phyloP scores from a whole-genome alignment of 1,284 basidiomycete genomes.

The Ganoderma sinense region DNA sequence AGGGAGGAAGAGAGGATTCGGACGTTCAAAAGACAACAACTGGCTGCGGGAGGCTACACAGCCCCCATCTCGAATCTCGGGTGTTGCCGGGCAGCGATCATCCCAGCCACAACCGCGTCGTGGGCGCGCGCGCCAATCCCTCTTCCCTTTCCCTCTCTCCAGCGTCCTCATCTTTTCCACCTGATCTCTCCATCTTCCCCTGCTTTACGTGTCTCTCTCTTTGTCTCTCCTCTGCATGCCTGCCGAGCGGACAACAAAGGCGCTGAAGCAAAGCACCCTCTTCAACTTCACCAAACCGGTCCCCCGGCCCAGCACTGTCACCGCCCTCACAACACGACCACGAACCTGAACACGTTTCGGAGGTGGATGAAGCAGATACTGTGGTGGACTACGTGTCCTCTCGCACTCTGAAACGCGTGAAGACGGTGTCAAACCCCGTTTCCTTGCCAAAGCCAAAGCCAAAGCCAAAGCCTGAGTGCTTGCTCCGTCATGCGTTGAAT shows the following conservation, averaged over 20 bases:
- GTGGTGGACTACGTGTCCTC: background rate
- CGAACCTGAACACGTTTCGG: background rate
- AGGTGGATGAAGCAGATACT: background rate
- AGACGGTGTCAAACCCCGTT: background rate
- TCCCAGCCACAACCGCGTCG: background rate
- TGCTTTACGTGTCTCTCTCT: background rate
- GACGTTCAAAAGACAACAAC: too few relatives aligned
- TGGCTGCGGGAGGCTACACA: background rate
- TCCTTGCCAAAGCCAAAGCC: background rate
- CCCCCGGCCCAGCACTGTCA: background rate
- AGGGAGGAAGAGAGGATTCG: too few relatives aligned
- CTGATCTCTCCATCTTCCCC: background rate
- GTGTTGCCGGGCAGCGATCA: background rate
- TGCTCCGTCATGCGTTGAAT: background rate
- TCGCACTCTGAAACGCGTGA: background rate
- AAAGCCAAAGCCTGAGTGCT: constrained; percentile 13
- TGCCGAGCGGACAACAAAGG: constrained; percentile 13
- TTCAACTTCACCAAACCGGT: constrained; percentile 6
- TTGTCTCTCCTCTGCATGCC: constrained; percentile 9
- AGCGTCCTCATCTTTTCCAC: background rate
- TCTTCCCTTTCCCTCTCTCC: too few relatives aligned
- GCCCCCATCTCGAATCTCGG: background rate
- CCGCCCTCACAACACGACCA: background rate
- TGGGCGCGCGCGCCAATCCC: background rate
- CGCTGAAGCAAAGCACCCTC: constrained; percentile 15